Conservation (phyloP, 1,284 basidiomycete species). For the Ceratobasidium sp. region DNA sequence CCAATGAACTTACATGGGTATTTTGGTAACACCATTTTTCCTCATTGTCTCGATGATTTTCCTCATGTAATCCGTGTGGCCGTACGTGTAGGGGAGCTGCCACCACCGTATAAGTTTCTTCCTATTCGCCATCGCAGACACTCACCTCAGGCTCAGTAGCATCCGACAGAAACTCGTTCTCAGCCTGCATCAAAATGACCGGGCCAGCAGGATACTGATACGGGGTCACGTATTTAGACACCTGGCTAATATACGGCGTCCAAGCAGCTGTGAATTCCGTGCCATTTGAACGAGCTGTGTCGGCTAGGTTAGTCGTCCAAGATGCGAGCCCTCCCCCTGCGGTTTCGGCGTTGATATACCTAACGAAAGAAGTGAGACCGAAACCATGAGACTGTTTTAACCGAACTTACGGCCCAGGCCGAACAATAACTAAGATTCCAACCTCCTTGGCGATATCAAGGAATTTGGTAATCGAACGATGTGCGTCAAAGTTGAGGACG, state of each 20-base stretch:
- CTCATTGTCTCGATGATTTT: conserved; percentile 27
- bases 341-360: conserved; percentile 44
- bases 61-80: conserved; percentile 31
- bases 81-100: conserved; percentile 12
- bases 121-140: neutral
- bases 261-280: conserved; percentile 35
- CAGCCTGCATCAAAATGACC: conserved; percentile 25
- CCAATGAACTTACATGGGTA: conserved; percentile 14
- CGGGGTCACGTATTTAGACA: conserved; percentile 17
- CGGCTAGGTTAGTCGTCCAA: conserved; percentile 34
- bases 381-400: neutral
- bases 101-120: neutral
- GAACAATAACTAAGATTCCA: conserved; percentile 46
- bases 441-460: conserved; percentile 46
- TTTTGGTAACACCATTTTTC: conserved; percentile 22
- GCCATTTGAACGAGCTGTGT: conserved; percentile 17
- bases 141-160: neutral
- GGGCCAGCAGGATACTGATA: conserved; percentile 53
- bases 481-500: conserved; percentile 42
- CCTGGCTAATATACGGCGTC: conserved; percentile 31
- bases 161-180: conserved; percentile 21
- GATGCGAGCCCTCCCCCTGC: conserved; percentile 38
- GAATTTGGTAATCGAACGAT: conserved; percentile 40
- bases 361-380: neutral
- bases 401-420: conserved; percentile 42